Evolutionary conservation across 139 green algal genomes (phyloP).

Genomic region (Ostreobium quekettii): DNA sequence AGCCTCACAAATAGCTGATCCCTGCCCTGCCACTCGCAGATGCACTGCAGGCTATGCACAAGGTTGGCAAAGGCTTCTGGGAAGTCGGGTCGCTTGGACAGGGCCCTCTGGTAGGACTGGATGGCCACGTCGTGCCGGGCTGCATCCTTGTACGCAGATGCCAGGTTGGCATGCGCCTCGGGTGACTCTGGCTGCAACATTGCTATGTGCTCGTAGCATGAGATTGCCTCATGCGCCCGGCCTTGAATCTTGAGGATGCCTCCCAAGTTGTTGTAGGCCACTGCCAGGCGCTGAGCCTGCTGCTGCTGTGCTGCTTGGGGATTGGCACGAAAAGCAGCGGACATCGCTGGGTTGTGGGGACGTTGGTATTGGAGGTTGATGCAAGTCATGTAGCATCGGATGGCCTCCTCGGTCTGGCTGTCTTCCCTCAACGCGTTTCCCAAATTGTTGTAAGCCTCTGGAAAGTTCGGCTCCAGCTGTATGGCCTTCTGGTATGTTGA

Average conservation of each 20-base stretch:
- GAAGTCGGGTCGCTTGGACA: constrained; percentile 59
- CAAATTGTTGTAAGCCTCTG: constrained; percentile 79
- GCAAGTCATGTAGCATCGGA: constrained; percentile 65
- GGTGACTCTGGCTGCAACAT: constrained; percentile 49
- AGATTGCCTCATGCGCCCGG: constrained; percentile 59
- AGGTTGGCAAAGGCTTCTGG: constrained; percentile 77
- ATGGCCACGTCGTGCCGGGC: constrained; percentile 64
- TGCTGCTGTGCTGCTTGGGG: constrained; percentile 7
- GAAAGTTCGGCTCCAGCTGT: constrained; percentile 52
- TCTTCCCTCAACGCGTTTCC: constrained; percentile 66
- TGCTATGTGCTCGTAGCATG: constrained; percentile 72
- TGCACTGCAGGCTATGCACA: constrained; percentile 74
- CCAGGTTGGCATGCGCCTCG: constrained; percentile 70
- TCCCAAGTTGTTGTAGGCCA: constrained; percentile 77
- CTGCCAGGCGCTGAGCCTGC: constrained; percentile 50
- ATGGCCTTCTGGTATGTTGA: constrained; percentile 57
- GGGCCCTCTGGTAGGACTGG: constrained; percentile 54
- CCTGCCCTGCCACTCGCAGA: constrained; percentile 79
- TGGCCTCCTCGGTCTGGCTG: constrained; percentile 51
- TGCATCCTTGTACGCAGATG: constrained; percentile 64
- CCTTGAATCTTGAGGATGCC: constrained; percentile 49
- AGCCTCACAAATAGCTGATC: constrained; percentile 49
- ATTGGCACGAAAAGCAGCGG: constrained; percentile 8
- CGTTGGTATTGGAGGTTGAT: constrained; percentile 60
- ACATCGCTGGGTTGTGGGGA: constrained; percentile 14